phyloP scores from a whole-genome alignment of 345 rosid species.

The Kernera saxatilis region DNA sequence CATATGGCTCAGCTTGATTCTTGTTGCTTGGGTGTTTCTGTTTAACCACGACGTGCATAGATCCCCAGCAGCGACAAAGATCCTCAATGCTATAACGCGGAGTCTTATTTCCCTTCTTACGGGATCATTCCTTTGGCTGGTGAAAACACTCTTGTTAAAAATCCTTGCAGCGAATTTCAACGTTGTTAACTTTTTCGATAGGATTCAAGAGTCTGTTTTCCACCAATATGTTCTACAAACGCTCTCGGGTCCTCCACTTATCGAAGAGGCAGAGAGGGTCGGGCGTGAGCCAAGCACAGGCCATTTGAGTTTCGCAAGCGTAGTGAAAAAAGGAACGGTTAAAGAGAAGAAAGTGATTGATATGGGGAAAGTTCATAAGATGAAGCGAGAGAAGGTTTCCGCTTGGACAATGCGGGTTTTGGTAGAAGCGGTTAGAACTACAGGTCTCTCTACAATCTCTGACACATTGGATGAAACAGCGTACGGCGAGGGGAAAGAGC shows the following conservation, averaged over 20 bases:
- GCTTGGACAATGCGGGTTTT: conserved; percentile 88
- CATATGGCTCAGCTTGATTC: conserved; percentile 68
- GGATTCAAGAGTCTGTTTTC: conserved; percentile 86
- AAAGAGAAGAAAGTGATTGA: conserved; percentile 64
- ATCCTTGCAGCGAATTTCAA: conserved; percentile 81
- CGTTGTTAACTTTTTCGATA: conserved; percentile 66
- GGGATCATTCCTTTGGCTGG: conserved; percentile 67
- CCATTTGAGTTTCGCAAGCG: conserved; percentile 46
- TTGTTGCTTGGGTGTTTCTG: conserved; percentile 61
- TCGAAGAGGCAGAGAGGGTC: conserved; percentile 59
- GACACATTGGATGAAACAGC: conserved; percentile 52
- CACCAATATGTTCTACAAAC: conserved; percentile 76
- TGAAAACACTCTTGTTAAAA: conserved; percentile 68
- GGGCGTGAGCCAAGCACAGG: conserved; percentile 44
- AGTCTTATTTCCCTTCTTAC: conserved; percentile 56
- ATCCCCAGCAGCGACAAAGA: conserved; percentile 35
- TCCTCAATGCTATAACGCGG: conserved; percentile 48
- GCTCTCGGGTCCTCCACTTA: conserved; percentile 67
- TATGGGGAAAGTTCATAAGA: conserved; percentile 64
- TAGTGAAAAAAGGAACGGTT: conserved; percentile 39
- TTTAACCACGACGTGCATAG: conserved; percentile 44
- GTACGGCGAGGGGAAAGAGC: conserved; percentile 33
- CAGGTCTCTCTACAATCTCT: conserved; percentile 71
- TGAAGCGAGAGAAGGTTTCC: conserved; percentile 80
- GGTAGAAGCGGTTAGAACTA: conserved; percentile 62